These are phyloP conservation scores for Mycena kentingensis DNA, from an alignment of 768 basidiomycete genomes.

Conservation along the genomic window DNA sequence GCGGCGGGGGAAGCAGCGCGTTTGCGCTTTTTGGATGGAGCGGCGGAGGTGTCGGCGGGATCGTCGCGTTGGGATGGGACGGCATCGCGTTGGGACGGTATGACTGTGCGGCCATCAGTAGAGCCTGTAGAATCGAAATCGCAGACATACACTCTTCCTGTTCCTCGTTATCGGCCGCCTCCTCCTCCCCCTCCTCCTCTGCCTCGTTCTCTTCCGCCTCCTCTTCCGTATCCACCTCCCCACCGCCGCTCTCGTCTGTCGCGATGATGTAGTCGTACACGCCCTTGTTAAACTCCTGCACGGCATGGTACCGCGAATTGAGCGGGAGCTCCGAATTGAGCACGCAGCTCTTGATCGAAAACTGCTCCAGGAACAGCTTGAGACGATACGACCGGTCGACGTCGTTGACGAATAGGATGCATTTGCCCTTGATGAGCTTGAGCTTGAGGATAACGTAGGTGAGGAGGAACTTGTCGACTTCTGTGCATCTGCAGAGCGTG, in stretches of 20 bases:
- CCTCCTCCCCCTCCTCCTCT: slow-evolving; percentile 41
- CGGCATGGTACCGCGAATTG: slow-evolving; percentile 94
- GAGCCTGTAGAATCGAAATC: too few relatives aligned
- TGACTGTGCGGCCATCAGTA: neutral
- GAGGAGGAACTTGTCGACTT: slow-evolving; percentile 96
- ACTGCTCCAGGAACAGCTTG: slow-evolving; percentile 98
- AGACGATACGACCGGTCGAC: slow-evolving; percentile 93
- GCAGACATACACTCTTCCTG: slow-evolving; percentile 36
- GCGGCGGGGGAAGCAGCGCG: slow-evolving; percentile 42
- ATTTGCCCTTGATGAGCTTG: slow-evolving; percentile 93
- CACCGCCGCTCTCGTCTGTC: slow-evolving; percentile 83
- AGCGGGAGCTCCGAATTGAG: slow-evolving; percentile 94
- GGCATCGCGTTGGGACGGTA: slow-evolving; percentile 49
- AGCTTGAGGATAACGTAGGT: slow-evolving; percentile 96
- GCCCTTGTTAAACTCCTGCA: slow-evolving; percentile 98
- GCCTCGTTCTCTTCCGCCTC: slow-evolving; percentile 55
- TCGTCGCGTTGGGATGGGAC: slow-evolving; percentile 58
- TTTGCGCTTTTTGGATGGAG: slow-evolving; percentile 57
- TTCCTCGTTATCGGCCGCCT: slow-evolving; percentile 40
- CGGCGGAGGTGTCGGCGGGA: slow-evolving; percentile 21
- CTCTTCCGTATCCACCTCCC: slow-evolving; percentile 34
- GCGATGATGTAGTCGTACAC: slow-evolving; percentile 99
- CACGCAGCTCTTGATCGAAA: slow-evolving; percentile 94
- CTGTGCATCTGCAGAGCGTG: slow-evolving; percentile 65
- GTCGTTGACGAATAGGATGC: slow-evolving; percentile 94